These are phyloP conservation scores for Macrophomina phaseolina DNA, from an alignment of 2,329 filamentous ascomycete genomes.

Conservation along the genomic window DNA sequence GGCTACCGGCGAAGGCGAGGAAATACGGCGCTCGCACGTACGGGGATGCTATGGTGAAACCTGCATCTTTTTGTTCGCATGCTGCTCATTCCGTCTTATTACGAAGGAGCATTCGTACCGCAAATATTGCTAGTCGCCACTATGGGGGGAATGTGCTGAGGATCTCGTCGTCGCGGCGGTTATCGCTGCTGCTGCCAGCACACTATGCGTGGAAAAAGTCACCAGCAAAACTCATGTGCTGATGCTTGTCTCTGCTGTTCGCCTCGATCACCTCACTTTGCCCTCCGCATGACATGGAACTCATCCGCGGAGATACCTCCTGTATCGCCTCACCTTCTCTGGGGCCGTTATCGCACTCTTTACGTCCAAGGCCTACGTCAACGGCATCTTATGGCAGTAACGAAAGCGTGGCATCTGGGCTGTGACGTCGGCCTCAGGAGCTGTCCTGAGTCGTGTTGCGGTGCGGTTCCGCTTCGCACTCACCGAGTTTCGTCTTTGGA, in stretches of 20 bases:
- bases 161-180: too few species aligned
- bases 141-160: background rate
- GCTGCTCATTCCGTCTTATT: too few species aligned
- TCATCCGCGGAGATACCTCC: background rate
- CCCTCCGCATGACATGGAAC: background rate
- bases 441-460: conserved; percentile 1
- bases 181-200: too few species aligned
- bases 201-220: too few species aligned
- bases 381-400: background rate
- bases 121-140: background rate
- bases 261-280: background rate
- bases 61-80: too few species aligned
- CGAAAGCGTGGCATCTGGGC: background rate
- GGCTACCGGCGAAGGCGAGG: too few species aligned
- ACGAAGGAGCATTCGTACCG: background rate
- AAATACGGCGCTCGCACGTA: too few species aligned
- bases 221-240: too few species aligned
- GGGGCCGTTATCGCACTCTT: background rate
- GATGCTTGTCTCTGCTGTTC: background rate
- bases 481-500: background rate
- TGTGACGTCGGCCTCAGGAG: conserved; percentile 7
- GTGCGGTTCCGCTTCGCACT: background rate
- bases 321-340: background rate
- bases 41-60: too few species aligned
- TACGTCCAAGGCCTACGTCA: background rate